Base-by-base conservation (phyloP, 2,329 filamentous ascomycete genomes). In the Atkinsonella hypoxylon region DNA sequence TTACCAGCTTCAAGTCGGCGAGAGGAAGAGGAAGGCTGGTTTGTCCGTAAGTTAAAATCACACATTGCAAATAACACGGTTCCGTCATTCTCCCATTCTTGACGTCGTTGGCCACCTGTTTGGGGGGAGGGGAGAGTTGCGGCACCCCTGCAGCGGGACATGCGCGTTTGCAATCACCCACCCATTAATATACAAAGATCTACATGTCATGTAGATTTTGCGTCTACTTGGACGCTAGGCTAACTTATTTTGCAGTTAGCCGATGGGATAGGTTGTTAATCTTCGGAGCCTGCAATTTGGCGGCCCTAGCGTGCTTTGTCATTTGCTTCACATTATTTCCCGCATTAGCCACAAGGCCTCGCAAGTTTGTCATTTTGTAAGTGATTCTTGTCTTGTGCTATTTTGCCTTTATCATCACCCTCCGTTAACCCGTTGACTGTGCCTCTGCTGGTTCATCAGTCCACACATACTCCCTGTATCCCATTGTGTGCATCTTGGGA, bases 361-460 rank as follows among this genome's bases (percentile, higher is more conserved):
- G 87, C 70, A 98, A 97, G 76, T 96, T 98, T 75, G 90, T 91
- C 50, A 89, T 95, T 57, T 69, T 97, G 93, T 97, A 82, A 86
- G 91, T 91, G 55, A 58, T 56, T 51, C 48, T 55, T 50, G 47
- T 53, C 43, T 52, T 54, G 45, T 50, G 44, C 53, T 11, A 18
- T 43, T 51, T 45, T 18, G 20, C 34, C 54, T 55, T 52, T 57
- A 47, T 36, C 41, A 32, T 42, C 31, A 44, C 22, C 12, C 30
- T 42, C 26, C 12, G 26, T 34, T 13, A 38, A 12, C 10, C 18
- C 13, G 12, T 42, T 2, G n/a, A 3, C 7, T 6, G 20, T 34
- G 32, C 13, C 32, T 34, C 22, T 47, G 18, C n/a, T 2, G 30
- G 10, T 34, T 36, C 7, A 10, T 8, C 6, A 10, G 34, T 3